Evolutionary conservation across 768 basidiomycete genomes (phyloP), one percentile per base, ranked within the genome.

Genomic region (Mycena belliarum): DNA sequence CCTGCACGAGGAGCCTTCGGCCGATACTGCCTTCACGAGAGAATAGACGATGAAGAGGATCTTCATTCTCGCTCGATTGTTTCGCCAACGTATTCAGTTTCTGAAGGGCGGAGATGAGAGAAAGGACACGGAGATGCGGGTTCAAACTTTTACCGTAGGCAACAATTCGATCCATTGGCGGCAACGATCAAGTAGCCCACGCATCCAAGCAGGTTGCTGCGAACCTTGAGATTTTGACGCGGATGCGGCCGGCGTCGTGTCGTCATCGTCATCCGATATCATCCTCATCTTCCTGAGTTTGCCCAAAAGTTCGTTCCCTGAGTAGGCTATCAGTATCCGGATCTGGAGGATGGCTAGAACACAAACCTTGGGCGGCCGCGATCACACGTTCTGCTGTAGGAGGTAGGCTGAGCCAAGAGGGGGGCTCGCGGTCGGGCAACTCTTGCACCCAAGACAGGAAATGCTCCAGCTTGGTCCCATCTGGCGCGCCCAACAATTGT

Each of bases 201-300:
- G 84, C 96, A 98, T 98, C 96, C 96, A 99, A 2, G 89, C 91
- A 21, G 96, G 95, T 68, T 92, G 90, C 53, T 89, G 85, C 2
- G 86, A 82, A 2, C 84, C 73, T 61, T 86, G 82, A 20, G 83
- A 77, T 68, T 88, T 89, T 21, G 83, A 74, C 23, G 85, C 73
- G n/a, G 79, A 79, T n/a, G 81, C 70, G 3, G 76, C 66, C 4
- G 80, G 69, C 1, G 79, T 70, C 16, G 78, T 79, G 20, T 85
- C 83, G 45, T 94, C 92, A 35, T 95, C 91, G 59, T 95, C 93
- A 67, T 96, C 93, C 0, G 84, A 82, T 49, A 95, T 73, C 74
- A 85, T 91, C 52, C 93, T 82, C 94, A 97, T 96, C 78, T 95
- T 95, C 62, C 95, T 85, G 37, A 99, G 78, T 67, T 97, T 95